Conservation (phyloP, 768 basidiomycete species). For the Boletus rubescentipes region DNA sequence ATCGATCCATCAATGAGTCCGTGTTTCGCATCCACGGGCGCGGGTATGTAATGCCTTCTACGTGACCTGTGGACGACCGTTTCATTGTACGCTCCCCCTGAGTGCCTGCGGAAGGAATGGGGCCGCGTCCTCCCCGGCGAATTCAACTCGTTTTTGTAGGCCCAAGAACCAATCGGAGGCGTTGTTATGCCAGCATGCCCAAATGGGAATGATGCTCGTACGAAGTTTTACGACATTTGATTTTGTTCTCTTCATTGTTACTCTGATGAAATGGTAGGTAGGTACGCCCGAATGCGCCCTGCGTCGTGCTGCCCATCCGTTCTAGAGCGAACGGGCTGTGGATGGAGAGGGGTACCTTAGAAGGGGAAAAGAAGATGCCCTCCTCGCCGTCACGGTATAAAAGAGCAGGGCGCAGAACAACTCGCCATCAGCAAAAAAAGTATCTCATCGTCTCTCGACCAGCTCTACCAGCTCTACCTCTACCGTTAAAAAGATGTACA, state of each 20-base stretch:
- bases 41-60: too few relatives aligned
- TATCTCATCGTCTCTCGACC: background rate
- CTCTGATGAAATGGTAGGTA: background rate
- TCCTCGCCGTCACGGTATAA: constrained; percentile 5
- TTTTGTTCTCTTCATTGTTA: background rate
- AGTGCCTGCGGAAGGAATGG: too few relatives aligned
- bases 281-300: background rate
- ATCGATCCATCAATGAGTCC: too few relatives aligned
- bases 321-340: background rate
- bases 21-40: too few relatives aligned
- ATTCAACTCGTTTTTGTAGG: background rate
- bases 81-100: too few relatives aligned
- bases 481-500: background rate
- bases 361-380: background rate
- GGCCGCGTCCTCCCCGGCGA: too few relatives aligned
- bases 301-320: background rate
- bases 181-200: background rate
- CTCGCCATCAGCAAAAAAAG: background rate
- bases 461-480: background rate
- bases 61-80: too few relatives aligned
- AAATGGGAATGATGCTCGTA: background rate
- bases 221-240: background rate
- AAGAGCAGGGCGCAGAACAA: background rate
- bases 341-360: too few relatives aligned
- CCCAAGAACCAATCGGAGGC: background rate